Evolutionary conservation across 192 early-diverging fungal genomes (phyloP).

Genomic region (Chytriomyces sp.): DNA sequence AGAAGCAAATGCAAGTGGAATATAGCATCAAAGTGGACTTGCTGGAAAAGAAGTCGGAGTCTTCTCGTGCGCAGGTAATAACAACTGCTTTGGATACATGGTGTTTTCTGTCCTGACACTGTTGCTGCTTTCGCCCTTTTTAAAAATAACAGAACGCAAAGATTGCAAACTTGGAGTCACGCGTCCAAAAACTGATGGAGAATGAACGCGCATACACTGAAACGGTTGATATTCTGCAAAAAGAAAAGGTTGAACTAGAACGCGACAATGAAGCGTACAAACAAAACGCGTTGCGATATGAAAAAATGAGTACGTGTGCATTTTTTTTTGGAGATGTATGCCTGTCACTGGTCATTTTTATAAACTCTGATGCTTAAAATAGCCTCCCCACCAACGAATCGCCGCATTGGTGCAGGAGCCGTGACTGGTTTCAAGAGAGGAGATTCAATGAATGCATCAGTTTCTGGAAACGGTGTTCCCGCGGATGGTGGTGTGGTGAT

Average conservation of each 20-base stretch:
- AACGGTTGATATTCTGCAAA: conserved; percentile 70
- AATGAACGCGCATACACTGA: conserved; percentile 76
- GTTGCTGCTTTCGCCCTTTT: no score
- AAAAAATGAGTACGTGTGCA: conserved; percentile 33
- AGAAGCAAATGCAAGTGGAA: conserved; percentile 84
- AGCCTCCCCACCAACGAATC: conserved; percentile 34
- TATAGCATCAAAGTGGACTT: conserved; percentile 73
- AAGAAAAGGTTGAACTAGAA: conserved; percentile 60
- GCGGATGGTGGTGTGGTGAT: conserved; percentile 39
- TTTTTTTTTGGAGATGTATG: background rate
- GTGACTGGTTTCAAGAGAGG: conserved; percentile 8
- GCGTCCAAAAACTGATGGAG: conserved; percentile 60
- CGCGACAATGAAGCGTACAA: conserved; percentile 18
- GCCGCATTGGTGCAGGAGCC: conserved; percentile 42
- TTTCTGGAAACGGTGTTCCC: background rate
- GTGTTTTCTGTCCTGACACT: background rate
- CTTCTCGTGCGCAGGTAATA: conserved; percentile 15
- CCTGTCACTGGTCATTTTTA: background rate
- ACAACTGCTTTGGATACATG: conserved; percentile 9
- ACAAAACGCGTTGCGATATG: conserved; percentile 34
- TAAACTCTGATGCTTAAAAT: conserved; percentile 27
- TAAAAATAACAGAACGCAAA: conserved; percentile 54
- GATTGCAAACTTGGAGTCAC: conserved; percentile 62
- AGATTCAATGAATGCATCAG: no score
- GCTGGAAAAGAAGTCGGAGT: conserved; percentile 79